A percentile compares a stretch with the other conserved stretches of the same genome.
phyloP scores from a whole-genome alignment of 1,284 basidiomycete genomes.

The Neonothopanus nambi region DNA sequence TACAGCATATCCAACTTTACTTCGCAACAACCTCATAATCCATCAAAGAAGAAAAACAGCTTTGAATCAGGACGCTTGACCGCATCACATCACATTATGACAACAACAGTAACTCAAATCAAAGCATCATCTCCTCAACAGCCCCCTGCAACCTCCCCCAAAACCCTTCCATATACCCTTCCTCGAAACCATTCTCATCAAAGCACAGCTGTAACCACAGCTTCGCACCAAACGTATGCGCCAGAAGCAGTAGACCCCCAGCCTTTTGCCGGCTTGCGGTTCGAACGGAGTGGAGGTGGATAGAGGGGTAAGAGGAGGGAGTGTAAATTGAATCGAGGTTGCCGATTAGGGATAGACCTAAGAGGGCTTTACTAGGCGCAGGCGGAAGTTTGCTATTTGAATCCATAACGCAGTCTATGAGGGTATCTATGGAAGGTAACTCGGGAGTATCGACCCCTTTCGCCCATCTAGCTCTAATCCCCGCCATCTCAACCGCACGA shows the following conservation, averaged over 20 bases:
- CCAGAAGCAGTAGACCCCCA: constrained; percentile 46
- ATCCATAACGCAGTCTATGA: not conserved
- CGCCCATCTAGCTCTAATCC: constrained; percentile 37
- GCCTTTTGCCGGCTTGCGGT: constrained; percentile 49
- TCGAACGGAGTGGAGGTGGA: constrained; percentile 40
- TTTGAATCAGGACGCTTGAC: too few relatives aligned
- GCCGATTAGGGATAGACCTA: constrained; percentile 54
- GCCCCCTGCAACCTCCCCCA: constrained; percentile 31
- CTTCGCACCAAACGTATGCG: constrained; percentile 45
- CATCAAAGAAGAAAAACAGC: too few relatives aligned
- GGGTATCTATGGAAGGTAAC: not conserved
- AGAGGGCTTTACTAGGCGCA: constrained; percentile 38
- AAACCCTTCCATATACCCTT: constrained; percentile 36
- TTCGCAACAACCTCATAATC: too few relatives aligned
- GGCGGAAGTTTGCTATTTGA: constrained; percentile 21
- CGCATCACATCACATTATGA: too few relatives aligned
- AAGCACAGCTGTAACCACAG: constrained; percentile 49
- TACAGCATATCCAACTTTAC: too few relatives aligned
- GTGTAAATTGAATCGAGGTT: constrained; percentile 53
- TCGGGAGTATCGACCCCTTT: constrained; percentile 19
- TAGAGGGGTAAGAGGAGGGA: constrained; percentile 34
- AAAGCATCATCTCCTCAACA: constrained; percentile 31
- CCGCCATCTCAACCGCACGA: constrained; percentile 41
- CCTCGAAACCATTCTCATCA: constrained; percentile 46
- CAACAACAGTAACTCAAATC: not conserved